phyloP scores from a whole-genome alignment of 306 rosid genomes.

The Coriaria nepalensis region DNA sequence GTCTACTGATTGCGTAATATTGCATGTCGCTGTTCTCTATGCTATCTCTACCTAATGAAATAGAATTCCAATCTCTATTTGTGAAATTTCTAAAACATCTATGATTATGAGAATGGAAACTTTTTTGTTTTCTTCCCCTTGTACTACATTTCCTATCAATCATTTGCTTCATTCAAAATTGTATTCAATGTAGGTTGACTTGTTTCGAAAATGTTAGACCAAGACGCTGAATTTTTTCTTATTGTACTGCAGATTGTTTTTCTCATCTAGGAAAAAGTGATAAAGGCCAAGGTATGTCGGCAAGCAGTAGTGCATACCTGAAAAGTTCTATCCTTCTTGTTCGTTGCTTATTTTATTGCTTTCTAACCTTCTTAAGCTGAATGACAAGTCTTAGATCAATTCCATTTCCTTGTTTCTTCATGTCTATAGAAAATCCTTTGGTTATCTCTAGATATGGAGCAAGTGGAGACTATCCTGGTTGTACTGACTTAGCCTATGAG shows the following conservation, averaged over 20 bases:
- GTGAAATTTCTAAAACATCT: no score
- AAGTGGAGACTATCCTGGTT: constrained; percentile 76
- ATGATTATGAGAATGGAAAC: no score
- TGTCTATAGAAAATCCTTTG: constrained; percentile 38
- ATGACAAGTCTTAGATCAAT: constrained; percentile 5
- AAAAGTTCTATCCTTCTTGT: constrained; percentile 4
- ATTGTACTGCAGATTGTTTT: constrained; percentile 53
- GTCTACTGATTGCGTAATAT: no score
- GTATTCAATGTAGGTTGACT: not conserved
- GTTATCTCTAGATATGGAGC: constrained; percentile 81
- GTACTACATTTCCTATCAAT: no score
- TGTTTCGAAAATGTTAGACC: not conserved
- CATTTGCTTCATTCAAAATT: no score
- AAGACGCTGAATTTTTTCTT: constrained; percentile 12
- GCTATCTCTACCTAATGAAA: no score
- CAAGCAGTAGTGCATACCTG: not conserved
- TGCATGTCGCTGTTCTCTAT: no score
- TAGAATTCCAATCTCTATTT: no score
- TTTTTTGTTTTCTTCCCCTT: no score
- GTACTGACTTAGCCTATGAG: constrained; percentile 48
- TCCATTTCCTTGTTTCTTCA: constrained; percentile 17
- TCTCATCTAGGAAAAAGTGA: constrained; percentile 44
- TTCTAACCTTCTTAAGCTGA: no score
- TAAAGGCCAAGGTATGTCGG: constrained; percentile 35
- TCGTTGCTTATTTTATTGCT: not conserved